phyloP scores from a whole-genome alignment of 371 early-diverging fungal genomes.

The Chytridium lagenaria region DNA sequence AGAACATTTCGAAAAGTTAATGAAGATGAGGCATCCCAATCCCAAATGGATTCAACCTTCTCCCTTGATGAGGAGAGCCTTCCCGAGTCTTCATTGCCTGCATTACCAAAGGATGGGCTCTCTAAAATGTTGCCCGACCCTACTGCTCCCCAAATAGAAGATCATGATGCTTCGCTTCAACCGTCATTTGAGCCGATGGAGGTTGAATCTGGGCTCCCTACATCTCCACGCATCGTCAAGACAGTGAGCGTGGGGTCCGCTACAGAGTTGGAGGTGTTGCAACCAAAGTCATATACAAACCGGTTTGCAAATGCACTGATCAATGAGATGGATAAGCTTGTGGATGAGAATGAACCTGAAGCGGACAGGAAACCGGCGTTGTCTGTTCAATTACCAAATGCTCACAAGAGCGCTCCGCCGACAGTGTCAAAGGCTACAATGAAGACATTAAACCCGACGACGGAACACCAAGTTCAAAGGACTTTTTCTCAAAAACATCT shows the following conservation, averaged over 20 bases:
- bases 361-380: no score
- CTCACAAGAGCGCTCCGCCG: no score
- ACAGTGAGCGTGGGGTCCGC: neutral
- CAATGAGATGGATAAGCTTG: neutral
- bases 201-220: neutral
- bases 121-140: no score
- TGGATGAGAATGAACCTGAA: neutral
- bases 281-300: slow-evolving; percentile 4
- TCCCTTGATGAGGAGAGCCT: no score
- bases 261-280: neutral
- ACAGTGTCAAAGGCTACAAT: neutral
- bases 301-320: slow-evolving; percentile 8
- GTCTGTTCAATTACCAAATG: no score
- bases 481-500: neutral
- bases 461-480: neutral
- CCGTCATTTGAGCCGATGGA: neutral
- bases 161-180: no score
- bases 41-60: no score
- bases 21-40: no score
- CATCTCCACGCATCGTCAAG: neutral
- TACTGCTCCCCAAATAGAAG: no score
- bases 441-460: neutral
- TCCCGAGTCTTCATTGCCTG: no score
- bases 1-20: slow-evolving; percentile 22
- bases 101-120: no score